A percentile compares a stretch with the other conserved stretches of the same genome.
Conservation (phyloP, 2,329 filamentous ascomycete genomes). For the Alternaria longipes region DNA sequence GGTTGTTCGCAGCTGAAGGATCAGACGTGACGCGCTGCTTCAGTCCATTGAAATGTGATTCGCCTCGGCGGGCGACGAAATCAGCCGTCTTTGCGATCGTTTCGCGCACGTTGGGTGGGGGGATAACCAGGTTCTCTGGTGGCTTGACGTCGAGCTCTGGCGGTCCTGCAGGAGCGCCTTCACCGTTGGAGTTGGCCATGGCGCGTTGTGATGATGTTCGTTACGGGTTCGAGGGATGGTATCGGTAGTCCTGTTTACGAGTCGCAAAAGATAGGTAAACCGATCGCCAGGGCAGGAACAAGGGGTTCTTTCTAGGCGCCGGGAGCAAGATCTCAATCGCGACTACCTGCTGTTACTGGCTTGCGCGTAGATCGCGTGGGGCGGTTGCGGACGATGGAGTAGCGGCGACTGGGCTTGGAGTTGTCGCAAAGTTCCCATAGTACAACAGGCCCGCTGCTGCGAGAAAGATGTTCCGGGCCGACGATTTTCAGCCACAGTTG, state of each 20-base stretch:
- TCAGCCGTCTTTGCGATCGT: constrained; percentile 95
- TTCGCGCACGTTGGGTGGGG: constrained; percentile 81
- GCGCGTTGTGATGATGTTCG: constrained; percentile 14
- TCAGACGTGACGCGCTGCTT: constrained; percentile 84
- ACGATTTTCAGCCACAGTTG: constrained; percentile 14
- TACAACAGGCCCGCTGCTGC: constrained; percentile 7
- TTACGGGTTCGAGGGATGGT: constrained; percentile 18
- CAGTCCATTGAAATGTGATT: constrained; percentile 81
- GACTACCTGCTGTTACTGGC: background rate
- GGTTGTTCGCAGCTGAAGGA: constrained; percentile 65
- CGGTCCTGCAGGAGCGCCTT: constrained; percentile 19
- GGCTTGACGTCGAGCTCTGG: constrained; percentile 64
- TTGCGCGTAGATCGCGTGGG: constrained; percentile 16
- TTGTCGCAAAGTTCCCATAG: constrained; percentile 21
- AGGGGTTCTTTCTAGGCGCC: background rate
- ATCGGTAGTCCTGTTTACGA: constrained; percentile 13
- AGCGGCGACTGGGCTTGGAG: constrained; percentile 11
- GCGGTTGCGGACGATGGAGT: constrained; percentile 1
- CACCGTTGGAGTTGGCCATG: constrained; percentile 46
- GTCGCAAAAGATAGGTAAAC: constrained; percentile 8
- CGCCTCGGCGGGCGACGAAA: constrained; percentile 77
- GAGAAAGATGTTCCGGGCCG: constrained; percentile 17
- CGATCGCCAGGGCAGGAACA: background rate
- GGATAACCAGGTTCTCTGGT: constrained; percentile 84
- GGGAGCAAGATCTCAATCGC: constrained; percentile 15